Conservation (phyloP, 176 grass and related monocot genomes). For the Triticum aestivum region IWGSC_CS_RefSeq_v2.1 NC_057796.1:136550917-136551416, state of each 20-base stretch:
- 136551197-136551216: constrained; percentile 84
- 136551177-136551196: constrained; percentile 86
- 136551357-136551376: constrained; percentile 96
- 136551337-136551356: constrained; percentile 97
- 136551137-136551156: not conserved
- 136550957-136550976: constrained; percentile 86
- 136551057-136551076: constrained; percentile 85
- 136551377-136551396: constrained; percentile 43
- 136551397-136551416: not conserved
- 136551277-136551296: constrained; percentile 97
- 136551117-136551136: not conserved
- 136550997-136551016: constrained; percentile 96
- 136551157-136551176: constrained; percentile 15
- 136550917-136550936: constrained; percentile 23
- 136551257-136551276: constrained; percentile 92
- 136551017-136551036: constrained; percentile 84
- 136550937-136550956: constrained; percentile 78
- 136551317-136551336: constrained; percentile 84
- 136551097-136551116: constrained; percentile 69
- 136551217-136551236: constrained; percentile 86
- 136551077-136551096: constrained; percentile 98
- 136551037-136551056: constrained; percentile 93
- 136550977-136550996: constrained; percentile 94
- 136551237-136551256: constrained; percentile 98
- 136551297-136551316: constrained; percentile 96